Conservation (phyloP, 2,329 filamentous ascomycete species). For the Ascochyta koolunga region DNA sequence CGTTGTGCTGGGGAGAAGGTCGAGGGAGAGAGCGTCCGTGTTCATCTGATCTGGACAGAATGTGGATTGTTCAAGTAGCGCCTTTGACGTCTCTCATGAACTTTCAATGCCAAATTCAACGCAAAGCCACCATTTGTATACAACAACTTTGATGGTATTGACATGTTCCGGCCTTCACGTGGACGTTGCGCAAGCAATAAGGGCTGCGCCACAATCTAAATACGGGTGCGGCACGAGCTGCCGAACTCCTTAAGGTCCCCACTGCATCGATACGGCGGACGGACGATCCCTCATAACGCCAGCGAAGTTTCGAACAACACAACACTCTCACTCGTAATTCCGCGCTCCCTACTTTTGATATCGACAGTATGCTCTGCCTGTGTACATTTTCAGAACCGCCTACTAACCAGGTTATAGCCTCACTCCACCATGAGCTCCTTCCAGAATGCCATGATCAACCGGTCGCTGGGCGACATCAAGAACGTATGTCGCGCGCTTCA, state of each 20-base stretch:
- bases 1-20: not conserved
- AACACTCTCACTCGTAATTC: not conserved
- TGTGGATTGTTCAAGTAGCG: not conserved
- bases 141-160: not conserved
- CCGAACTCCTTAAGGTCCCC: constrained; percentile 13
- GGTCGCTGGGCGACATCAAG: constrained; percentile 86
- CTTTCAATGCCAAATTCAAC: not conserved
- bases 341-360: not conserved
- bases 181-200: not conserved
- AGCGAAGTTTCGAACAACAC: constrained; percentile 15
- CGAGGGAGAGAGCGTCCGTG: not conserved
- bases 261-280: constrained; percentile 14
- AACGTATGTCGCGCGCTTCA: constrained; percentile 63
- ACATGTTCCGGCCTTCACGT: not conserved
- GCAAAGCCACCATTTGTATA: not conserved
- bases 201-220: constrained; percentile 17
- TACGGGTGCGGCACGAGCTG: constrained; percentile 7
- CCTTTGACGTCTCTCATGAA: not conserved
- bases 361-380: not conserved
- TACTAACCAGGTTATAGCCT: constrained; percentile 1
- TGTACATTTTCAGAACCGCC: not conserved
- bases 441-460: constrained; percentile 71
- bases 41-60: not conserved
- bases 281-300: constrained; percentile 1
- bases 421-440: constrained; percentile 48